Conservation (phyloP, 1,284 basidiomycete species). For the Fistulinella cinereoalba region DNA sequence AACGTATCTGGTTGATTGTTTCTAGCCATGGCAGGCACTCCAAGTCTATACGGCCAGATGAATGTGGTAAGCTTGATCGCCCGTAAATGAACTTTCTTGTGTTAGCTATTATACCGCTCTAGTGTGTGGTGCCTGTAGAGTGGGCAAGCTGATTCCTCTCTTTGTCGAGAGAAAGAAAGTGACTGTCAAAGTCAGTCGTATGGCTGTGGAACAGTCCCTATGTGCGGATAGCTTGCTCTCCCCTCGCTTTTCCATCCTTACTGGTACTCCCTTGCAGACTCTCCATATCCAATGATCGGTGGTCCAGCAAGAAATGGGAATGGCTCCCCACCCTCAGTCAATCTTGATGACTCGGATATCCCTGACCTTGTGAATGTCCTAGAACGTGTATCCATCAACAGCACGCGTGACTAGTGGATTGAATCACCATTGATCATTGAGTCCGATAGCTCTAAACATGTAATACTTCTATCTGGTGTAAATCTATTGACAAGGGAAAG, state of each 20-base stretch:
- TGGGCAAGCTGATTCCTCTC: slow-evolving; percentile 54
- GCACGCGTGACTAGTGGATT: not conserved
- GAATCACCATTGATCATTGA: not conserved
- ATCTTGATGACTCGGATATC: slow-evolving; percentile 4
- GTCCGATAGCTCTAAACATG: not conserved
- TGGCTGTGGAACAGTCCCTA: slow-evolving; percentile 45
- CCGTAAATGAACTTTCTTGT: not conserved
- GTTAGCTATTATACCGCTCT: not conserved
- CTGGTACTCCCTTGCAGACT: slow-evolving; percentile 11
- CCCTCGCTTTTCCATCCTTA: not conserved
- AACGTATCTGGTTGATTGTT: slow-evolving; percentile 4
- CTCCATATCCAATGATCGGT: slow-evolving; percentile 10
- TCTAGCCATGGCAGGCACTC: slow-evolving; percentile 72
- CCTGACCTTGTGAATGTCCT: slow-evolving; percentile 8
- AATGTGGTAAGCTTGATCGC: slow-evolving; percentile 49
- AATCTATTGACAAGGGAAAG: too few relatives aligned
- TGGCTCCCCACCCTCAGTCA: not conserved
- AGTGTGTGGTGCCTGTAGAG: slow-evolving; percentile 52
- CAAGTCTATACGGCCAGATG: slow-evolving; percentile 70
- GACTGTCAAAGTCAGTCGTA: slow-evolving; percentile 44
- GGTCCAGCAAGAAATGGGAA: slow-evolving; percentile 1
- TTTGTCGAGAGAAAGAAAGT: slow-evolving; percentile 42
- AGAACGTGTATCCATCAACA: slow-evolving; percentile 11
- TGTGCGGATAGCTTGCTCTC: slow-evolving; percentile 38
- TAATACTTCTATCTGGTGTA: too few relatives aligned